A percentile compares a stretch with the other conserved stretches of the same genome.
Conservation (phyloP, 177 flowering plant genomes). For the Vitis hybrid region DNA sequence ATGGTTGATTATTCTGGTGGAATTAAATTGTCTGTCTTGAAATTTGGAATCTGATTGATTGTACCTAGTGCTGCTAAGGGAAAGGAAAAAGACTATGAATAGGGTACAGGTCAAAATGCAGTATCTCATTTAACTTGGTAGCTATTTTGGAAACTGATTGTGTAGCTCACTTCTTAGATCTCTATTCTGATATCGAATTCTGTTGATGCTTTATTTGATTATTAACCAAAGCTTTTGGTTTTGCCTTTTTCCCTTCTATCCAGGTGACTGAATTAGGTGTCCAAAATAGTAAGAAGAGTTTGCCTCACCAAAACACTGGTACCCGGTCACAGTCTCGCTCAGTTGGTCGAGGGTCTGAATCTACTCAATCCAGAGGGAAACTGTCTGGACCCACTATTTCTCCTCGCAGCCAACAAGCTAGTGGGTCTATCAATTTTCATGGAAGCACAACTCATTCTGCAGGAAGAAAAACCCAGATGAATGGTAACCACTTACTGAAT, state of each 20-base stretch:
- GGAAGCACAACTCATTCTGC: slow-evolving; percentile 34
- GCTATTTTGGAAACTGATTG: not conserved
- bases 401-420: slow-evolving; percentile 21
- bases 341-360: slow-evolving; percentile 28
- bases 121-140: not conserved
- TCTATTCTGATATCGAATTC: not conserved
- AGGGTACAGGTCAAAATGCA: not conserved
- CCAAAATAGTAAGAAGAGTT: slow-evolving; percentile 26
- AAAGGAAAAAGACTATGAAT: not conserved
- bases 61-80: not conserved
- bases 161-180: not conserved
- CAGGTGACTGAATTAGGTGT: slow-evolving; percentile 49
- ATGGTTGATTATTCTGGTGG: not conserved
- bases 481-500: slow-evolving; percentile 87
- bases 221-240: not conserved
- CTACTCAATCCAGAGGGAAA: slow-evolving; percentile 29
- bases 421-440: slow-evolving; percentile 27
- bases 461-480: slow-evolving; percentile 59
- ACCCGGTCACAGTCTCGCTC: slow-evolving; percentile 17
- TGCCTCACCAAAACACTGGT: slow-evolving; percentile 20
- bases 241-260: not conserved
- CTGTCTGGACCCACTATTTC: slow-evolving; percentile 25
- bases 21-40: not conserved
- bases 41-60: not conserved
- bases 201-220: no score